Evolutionary conservation across 163 green algal genomes (phyloP).

Genomic region (Scenedesmus sp.): DNA sequence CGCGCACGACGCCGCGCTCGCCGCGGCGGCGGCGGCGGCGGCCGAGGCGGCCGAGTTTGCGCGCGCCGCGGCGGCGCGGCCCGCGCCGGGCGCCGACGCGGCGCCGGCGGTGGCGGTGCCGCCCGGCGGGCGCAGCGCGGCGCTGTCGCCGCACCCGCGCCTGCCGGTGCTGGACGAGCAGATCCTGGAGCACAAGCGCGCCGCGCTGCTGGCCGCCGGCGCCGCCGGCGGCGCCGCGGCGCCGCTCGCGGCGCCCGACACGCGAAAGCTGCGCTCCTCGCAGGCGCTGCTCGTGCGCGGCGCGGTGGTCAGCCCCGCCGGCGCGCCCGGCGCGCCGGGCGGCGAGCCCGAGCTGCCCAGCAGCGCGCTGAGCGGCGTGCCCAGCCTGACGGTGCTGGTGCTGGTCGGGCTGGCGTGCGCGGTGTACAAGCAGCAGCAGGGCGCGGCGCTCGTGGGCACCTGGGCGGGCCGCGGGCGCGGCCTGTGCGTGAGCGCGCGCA

Average conservation of each 20-base stretch:
- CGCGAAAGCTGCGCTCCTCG: conserved; percentile 22
- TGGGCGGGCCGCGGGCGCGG: neutral
- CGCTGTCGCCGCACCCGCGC: neutral
- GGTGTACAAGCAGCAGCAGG: conserved; percentile 34
- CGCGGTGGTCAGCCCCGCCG: neutral
- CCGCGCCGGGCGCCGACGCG: neutral
- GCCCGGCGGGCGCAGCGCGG: neutral
- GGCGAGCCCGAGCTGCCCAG: conserved; percentile 25
- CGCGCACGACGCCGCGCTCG: neutral
- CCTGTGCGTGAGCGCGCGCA: neutral
- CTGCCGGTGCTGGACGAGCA: conserved; percentile 34
- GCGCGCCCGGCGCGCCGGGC: neutral
- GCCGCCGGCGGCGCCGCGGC: conserved; percentile 1
- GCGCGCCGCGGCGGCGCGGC: neutral
- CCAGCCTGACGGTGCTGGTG: conserved; percentile 24
- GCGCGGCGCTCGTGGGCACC: neutral
- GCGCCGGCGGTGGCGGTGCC: neutral
- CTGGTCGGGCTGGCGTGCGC: conserved; percentile 16
- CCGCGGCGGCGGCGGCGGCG: neutral
- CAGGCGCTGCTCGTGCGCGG: conserved; percentile 16
- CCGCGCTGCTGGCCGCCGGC: neutral
- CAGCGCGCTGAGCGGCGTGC: conserved; percentile 22
- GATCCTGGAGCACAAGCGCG: conserved; percentile 15
- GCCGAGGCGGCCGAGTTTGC: conserved; percentile 3
- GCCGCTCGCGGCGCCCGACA: neutral